A percentile compares a stretch with the other conserved stretches of the same genome.
phyloP scores from a whole-genome alignment of 2,329 filamentous ascomycete species.

The Neopestalotiopsis rosae region DNA sequence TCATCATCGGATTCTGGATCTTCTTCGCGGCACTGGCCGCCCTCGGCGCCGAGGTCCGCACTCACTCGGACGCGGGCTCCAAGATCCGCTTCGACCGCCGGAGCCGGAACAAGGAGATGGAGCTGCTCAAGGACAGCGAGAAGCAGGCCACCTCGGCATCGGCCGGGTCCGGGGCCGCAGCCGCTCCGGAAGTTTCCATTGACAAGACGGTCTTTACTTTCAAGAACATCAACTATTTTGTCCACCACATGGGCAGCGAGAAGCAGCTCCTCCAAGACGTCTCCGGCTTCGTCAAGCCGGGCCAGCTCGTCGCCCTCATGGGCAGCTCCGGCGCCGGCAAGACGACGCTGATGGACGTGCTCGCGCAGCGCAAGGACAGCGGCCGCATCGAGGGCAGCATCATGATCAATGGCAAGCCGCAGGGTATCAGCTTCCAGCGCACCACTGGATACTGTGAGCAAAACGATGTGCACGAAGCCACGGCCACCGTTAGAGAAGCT shows the following conservation, averaged over 20 bases:
- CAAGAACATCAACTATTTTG: conserved; percentile 18
- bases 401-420: conserved; percentile 63
- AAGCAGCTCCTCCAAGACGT: conserved; percentile 61
- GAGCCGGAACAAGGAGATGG: conserved; percentile 1
- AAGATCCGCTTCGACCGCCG: conserved; percentile 30
- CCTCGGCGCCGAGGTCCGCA: conserved; percentile 60
- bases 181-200: not conserved
- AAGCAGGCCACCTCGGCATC: not conserved
- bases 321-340: conserved; percentile 70
- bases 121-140: conserved; percentile 3
- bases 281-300: conserved; percentile 68
- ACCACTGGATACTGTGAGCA: conserved; percentile 74
- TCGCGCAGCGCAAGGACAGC: conserved; percentile 66
- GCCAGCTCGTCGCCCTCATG: conserved; percentile 68
- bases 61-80: conserved; percentile 42
- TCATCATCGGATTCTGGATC: conserved; percentile 63
- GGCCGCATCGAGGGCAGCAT: conserved; percentile 56
- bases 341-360: conserved; percentile 66
- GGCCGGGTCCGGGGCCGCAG: not conserved
- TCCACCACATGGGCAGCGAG: conserved; percentile 57
- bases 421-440: conserved; percentile 67
- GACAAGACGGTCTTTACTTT: conserved; percentile 20
- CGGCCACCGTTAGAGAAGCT: conserved; percentile 70
- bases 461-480: conserved; percentile 68
- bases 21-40: conserved; percentile 65